Evolutionary conservation across 345 rosid genomes (phyloP).

Genomic region (Orychophragmus violaceus): DNA sequence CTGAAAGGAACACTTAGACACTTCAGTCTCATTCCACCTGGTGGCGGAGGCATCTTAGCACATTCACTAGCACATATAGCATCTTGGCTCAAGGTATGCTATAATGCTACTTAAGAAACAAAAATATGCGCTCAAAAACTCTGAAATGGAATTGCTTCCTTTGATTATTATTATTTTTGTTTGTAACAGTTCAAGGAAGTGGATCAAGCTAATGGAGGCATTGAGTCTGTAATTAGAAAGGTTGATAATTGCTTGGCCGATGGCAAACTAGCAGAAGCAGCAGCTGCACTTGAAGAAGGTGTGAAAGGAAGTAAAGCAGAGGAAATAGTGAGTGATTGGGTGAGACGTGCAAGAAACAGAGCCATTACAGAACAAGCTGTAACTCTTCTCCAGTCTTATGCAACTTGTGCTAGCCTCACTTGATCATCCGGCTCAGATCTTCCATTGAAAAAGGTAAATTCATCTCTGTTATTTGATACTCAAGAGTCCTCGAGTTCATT

Average conservation of each 20-base stretch:
- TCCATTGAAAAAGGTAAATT: constrained; percentile 14
- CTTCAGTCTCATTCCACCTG: constrained; percentile 82
- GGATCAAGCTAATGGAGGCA: constrained; percentile 58
- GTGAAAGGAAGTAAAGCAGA: constrained; percentile 87
- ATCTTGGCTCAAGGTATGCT: constrained; percentile 73
- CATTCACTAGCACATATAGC: constrained; percentile 76
- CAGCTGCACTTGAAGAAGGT: constrained; percentile 76
- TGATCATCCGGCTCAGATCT: constrained; percentile 20
- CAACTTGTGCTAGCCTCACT: constrained; percentile 67
- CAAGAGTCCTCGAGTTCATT: background rate
- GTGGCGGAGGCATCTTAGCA: constrained; percentile 82
- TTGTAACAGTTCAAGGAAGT: constrained; percentile 57
- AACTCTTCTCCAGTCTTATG: constrained; percentile 75
- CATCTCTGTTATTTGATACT: background rate
- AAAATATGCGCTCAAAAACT: background rate
- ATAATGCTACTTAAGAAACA: background rate
- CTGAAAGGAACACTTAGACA: constrained; percentile 79
- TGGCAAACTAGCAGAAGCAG: constrained; percentile 90
- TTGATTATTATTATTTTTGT: background rate
- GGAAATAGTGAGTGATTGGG: constrained; percentile 66
- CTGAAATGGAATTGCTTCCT: background rate
- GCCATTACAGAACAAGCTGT: constrained; percentile 91
- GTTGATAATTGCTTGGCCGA: constrained; percentile 71
- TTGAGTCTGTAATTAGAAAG: constrained; percentile 59
- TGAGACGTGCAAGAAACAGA: constrained; percentile 60